Conservation (phyloP, 257 asterid genomes). For the Petunia secreta region DNA sequence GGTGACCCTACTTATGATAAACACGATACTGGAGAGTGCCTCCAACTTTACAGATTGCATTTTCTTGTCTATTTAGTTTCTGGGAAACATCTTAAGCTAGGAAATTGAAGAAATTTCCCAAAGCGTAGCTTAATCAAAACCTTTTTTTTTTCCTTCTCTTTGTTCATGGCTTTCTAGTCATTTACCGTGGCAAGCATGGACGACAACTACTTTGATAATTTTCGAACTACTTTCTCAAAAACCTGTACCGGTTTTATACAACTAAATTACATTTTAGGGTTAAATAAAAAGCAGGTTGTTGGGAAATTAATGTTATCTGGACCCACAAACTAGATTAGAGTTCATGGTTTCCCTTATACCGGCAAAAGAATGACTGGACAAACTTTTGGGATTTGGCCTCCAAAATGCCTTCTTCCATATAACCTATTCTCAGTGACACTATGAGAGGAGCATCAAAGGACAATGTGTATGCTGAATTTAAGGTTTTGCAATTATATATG, state of each 20-base stretch:
- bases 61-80: neutral
- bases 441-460: neutral
- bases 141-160: neutral
- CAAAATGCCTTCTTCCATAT: neutral
- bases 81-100: neutral
- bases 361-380: no score
- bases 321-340: neutral
- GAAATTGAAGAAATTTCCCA: neutral
- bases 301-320: neutral
- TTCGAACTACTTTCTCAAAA: neutral
- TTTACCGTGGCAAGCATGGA: neutral
- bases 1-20: no score
- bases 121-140: neutral
- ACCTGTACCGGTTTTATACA: no score
- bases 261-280: neutral
- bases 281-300: neutral
- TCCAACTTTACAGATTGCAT: neutral
- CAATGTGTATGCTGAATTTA: neutral
- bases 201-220: neutral
- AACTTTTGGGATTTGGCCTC: neutral
- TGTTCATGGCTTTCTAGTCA: neutral
- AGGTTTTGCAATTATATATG: neutral
- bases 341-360: neutral
- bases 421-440: neutral
- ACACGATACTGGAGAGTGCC: neutral